phyloP scores from a whole-genome alignment of 768 basidiomycete genomes.

The Amanita subjunquillea region DNA sequence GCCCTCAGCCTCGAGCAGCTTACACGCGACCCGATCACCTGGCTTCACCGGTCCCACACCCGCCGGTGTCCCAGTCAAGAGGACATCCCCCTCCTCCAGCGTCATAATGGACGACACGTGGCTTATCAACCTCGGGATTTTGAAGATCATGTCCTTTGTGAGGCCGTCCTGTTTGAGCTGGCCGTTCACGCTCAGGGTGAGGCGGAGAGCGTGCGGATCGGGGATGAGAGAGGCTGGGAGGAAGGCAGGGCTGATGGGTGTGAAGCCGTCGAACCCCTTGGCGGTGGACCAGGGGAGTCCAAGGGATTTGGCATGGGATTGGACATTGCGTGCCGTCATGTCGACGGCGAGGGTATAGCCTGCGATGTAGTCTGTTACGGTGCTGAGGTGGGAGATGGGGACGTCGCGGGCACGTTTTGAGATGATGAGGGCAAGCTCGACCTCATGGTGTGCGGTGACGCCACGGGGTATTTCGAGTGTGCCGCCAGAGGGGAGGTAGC shows the following conservation, averaged over 20 bases:
- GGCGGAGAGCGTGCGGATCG: constrained; percentile 67
- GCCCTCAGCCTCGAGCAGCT: constrained; percentile 34
- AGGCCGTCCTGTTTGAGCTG: constrained; percentile 67
- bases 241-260: constrained; percentile 71
- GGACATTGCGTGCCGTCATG: constrained; percentile 93
- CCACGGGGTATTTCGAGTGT: constrained; percentile 81
- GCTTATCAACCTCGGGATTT: constrained; percentile 77
- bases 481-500: constrained; percentile 71
- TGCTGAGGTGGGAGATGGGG: constrained; percentile 54
- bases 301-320: constrained; percentile 84
- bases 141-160: constrained; percentile 88
- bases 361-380: constrained; percentile 49
- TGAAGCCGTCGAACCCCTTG: constrained; percentile 97
- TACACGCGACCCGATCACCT: constrained; percentile 74
- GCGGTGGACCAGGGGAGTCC: constrained; percentile 97
- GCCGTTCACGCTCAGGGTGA: constrained; percentile 58
- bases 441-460: constrained; percentile 85
- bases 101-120: constrained; percentile 96
- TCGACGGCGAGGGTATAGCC: constrained; percentile 95
- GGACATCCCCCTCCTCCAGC: constrained; percentile 92
- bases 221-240: constrained; percentile 61
- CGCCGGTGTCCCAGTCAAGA: constrained; percentile 86
- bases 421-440: constrained; percentile 96
- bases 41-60: constrained; percentile 75
- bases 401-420: constrained; percentile 84